Conservation (phyloP, 148 eudicot genomes). For the Polygonum maritimum region DNA sequence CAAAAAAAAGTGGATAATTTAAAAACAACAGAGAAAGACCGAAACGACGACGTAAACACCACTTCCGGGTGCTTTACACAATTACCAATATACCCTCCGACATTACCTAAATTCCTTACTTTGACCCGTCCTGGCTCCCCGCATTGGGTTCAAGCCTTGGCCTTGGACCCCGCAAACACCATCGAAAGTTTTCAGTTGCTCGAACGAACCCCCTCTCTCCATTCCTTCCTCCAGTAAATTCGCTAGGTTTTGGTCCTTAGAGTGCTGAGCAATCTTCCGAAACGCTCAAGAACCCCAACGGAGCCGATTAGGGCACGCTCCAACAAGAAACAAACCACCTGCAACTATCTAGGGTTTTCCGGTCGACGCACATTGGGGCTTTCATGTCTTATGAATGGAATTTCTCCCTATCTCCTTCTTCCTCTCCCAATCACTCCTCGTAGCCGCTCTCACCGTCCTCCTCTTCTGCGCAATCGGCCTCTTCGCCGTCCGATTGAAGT, state of each 20-base stretch:
- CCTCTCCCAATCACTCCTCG: constrained; percentile 19
- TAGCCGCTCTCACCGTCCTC: constrained; percentile 25
- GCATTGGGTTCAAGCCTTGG: not conserved
- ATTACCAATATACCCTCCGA: not conserved
- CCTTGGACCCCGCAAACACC: not conserved
- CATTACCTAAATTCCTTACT: not conserved
- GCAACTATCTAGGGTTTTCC: constrained; percentile 25
- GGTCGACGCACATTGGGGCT: constrained; percentile 25
- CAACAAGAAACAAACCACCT: not conserved
- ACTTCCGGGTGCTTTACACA: not conserved
- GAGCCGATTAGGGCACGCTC: not conserved
- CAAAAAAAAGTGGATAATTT: not conserved
- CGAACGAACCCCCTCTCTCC: constrained; percentile 4
- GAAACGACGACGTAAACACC: not conserved
- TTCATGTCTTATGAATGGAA: constrained; percentile 65
- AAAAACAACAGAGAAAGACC: not conserved
- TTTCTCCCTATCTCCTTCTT: constrained; percentile 18
- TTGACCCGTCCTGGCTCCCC: constrained; percentile 4
- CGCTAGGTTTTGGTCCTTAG: not conserved
- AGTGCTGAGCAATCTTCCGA: not conserved
- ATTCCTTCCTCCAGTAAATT: not conserved
- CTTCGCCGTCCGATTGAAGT: constrained; percentile 27
- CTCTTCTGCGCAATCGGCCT: constrained; percentile 30
- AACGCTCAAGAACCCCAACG: not conserved
- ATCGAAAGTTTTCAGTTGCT: not conserved